Evolutionary conservation across 306 rosid species (phyloP).

Genomic region (Senna siamea): DNA sequence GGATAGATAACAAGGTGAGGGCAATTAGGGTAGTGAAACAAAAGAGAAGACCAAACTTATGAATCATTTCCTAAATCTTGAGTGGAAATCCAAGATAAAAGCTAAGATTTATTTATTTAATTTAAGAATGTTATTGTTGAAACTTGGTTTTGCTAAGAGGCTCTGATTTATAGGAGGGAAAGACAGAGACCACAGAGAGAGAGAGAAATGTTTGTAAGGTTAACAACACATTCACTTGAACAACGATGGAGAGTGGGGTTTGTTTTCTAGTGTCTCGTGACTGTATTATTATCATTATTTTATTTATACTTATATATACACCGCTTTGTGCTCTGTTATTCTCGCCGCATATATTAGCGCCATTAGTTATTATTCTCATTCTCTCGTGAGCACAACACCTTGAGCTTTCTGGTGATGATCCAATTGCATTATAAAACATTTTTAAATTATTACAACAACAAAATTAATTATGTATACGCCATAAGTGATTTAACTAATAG

Average conservation of each 20-base stretch:
- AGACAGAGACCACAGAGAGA: neutral
- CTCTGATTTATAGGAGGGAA: constrained; percentile 36
- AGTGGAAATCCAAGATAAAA: no score
- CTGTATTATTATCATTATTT: constrained; percentile 41
- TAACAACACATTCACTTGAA: no score
- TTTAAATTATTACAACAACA: no score
- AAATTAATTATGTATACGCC: no score
- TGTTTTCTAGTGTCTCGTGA: constrained; percentile 58
- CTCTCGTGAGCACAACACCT: no score
- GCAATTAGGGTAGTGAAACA: constrained; percentile 18
- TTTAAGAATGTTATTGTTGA: neutral
- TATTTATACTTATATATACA: no score
- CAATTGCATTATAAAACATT: neutral
- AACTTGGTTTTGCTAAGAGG: constrained; percentile 37
- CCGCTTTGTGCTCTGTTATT: no score
- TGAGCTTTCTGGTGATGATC: neutral
- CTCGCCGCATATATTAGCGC: no score
- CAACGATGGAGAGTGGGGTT: constrained; percentile 26
- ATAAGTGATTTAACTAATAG: no score
- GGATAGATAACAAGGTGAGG: constrained; percentile 35
- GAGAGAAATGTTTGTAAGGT: neutral
- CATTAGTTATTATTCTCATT: neutral
- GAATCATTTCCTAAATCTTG: neutral
- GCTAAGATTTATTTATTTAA: no score
- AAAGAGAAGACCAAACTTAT: constrained; percentile 42